These are phyloP conservation scores for Saitozyma sp. DNA, from an alignment of 768 basidiomycete genomes.

Conservation along the genomic window DNA sequence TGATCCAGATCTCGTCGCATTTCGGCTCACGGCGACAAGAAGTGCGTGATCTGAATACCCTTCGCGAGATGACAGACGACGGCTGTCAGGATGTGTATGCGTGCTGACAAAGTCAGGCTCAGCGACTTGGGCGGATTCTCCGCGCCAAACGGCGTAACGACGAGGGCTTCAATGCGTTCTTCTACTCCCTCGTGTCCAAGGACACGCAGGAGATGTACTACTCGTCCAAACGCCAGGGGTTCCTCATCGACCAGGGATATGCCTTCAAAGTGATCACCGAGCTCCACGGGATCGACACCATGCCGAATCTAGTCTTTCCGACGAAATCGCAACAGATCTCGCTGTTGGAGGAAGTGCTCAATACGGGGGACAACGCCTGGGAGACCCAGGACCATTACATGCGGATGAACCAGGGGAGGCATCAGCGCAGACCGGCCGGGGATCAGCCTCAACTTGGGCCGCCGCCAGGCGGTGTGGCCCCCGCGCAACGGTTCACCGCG, in stretches of 20 bases:
- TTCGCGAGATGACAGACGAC: slow-evolving; percentile 61
- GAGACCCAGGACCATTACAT: slow-evolving; percentile 47
- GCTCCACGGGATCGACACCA: slow-evolving; percentile 82
- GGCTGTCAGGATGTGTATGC: slow-evolving; percentile 4
- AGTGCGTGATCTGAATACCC: slow-evolving; percentile 63
- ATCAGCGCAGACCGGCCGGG: slow-evolving; percentile 22
- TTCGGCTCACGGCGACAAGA: slow-evolving; percentile 98
- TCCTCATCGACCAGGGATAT: slow-evolving; percentile 97
- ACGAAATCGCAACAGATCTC: slow-evolving; percentile 93
- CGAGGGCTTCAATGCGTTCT: slow-evolving; percentile 99
- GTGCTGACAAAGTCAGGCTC: background rate
- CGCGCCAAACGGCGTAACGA: slow-evolving; percentile 97
- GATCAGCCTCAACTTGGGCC: slow-evolving; percentile 16
- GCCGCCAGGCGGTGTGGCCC: slow-evolving; percentile 4
- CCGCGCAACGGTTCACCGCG: slow-evolving; percentile 44
- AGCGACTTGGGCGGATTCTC: slow-evolving; percentile 77
- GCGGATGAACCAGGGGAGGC: slow-evolving; percentile 39
- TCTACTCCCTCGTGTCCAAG: slow-evolving; percentile 77
- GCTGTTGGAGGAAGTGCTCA: slow-evolving; percentile 84
- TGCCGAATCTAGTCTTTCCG: slow-evolving; percentile 86
- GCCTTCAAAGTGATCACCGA: slow-evolving; percentile 99
- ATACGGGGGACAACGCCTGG: slow-evolving; percentile 77
- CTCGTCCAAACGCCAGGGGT: slow-evolving; percentile 97
- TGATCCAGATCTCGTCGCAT: slow-evolving; percentile 99
- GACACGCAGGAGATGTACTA: slow-evolving; percentile 99